These are phyloP conservation scores for Aegilops bicornis DNA, from an alignment of 176 grass and related monocot species.

Conservation along the genomic window DNA sequence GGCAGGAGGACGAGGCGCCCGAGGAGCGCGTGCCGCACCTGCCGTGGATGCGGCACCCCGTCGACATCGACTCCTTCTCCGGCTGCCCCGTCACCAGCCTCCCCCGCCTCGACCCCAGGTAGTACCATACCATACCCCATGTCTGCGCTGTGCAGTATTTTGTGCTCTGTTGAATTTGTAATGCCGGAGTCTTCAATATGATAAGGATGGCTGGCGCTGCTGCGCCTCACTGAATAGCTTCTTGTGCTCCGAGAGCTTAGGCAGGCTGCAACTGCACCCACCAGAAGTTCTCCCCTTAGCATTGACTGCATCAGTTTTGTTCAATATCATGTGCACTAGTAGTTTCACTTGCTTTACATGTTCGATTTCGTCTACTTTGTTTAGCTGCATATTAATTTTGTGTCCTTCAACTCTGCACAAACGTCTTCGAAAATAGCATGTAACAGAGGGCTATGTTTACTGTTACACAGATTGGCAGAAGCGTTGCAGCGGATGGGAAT, in stretches of 20 bases:
- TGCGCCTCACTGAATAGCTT: not conserved
- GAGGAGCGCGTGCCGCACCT: constrained; percentile 52
- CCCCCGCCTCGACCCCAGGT: constrained; percentile 60
- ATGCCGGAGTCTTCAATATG: not conserved
- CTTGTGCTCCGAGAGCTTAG: not conserved
- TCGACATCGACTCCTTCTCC: constrained; percentile 60
- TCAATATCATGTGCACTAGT: not conserved
- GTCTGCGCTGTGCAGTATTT: not conserved
- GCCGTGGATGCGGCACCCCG: constrained; percentile 64
- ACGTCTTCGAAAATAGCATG: not conserved
- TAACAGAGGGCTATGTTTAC: not conserved
- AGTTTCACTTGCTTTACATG: not conserved
- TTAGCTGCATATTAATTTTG: not conserved
- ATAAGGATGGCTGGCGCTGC: not conserved
- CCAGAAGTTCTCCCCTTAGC: not conserved
- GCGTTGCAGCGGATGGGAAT: constrained; percentile 68
- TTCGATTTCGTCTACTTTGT: not conserved
- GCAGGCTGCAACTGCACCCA: not conserved
- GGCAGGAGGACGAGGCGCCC: constrained; percentile 8
- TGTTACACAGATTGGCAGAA: constrained; percentile 61
- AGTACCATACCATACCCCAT: not conserved
- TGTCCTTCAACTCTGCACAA: not conserved
- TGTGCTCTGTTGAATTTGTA: not conserved
- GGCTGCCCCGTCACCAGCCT: constrained; percentile 40
- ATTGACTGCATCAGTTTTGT: not conserved